phyloP scores from a whole-genome alignment of 1,284 basidiomycete genomes.

The Apiotrichum porosum region DNA sequence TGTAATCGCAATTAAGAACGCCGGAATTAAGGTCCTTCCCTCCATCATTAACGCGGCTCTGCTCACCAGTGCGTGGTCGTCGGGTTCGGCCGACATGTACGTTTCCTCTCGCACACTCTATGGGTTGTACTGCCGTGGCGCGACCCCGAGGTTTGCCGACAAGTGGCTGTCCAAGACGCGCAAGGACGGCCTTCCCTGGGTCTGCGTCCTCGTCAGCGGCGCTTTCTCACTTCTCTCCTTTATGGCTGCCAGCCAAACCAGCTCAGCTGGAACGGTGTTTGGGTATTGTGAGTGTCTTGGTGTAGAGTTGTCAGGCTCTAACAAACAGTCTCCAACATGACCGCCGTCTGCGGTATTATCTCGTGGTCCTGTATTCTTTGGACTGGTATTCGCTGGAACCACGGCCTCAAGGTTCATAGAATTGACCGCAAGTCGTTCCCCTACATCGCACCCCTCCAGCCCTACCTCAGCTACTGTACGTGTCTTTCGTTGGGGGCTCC shows the following conservation, averaged over 20 bases:
- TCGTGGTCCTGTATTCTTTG: conserved; percentile 77
- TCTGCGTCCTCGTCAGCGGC: conserved; percentile 26
- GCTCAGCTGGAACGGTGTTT: conserved; percentile 57
- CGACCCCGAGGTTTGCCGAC: conserved; percentile 56
- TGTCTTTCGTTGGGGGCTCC: no score
- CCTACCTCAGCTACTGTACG: conserved; percentile 41
- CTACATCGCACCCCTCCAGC: conserved; percentile 57
- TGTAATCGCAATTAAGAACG: conserved; percentile 63
- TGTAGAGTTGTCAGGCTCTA: not conserved
- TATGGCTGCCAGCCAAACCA: conserved; percentile 50
- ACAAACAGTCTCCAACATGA: conserved; percentile 57
- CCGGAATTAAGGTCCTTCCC: conserved; percentile 70
- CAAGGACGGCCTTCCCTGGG: conserved; percentile 37
- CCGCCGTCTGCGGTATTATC: conserved; percentile 53
- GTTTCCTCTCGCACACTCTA: conserved; percentile 55
- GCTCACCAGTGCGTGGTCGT: conserved; percentile 51
- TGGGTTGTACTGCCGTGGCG: conserved; percentile 56
- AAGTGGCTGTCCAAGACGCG: conserved; percentile 21
- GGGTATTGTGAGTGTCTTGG: conserved; percentile 53
- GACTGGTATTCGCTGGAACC: conserved; percentile 74
- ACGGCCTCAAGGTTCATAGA: conserved; percentile 69
- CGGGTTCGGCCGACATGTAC: conserved; percentile 56
- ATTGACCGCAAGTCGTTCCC: conserved; percentile 52
- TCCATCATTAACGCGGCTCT: conserved; percentile 65
- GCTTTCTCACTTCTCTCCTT: conserved; percentile 27